These are phyloP conservation scores for Blastocladiella emersonii DNA, from an alignment of 371 early-diverging fungal genomes.

Conservation along the genomic window DNA sequence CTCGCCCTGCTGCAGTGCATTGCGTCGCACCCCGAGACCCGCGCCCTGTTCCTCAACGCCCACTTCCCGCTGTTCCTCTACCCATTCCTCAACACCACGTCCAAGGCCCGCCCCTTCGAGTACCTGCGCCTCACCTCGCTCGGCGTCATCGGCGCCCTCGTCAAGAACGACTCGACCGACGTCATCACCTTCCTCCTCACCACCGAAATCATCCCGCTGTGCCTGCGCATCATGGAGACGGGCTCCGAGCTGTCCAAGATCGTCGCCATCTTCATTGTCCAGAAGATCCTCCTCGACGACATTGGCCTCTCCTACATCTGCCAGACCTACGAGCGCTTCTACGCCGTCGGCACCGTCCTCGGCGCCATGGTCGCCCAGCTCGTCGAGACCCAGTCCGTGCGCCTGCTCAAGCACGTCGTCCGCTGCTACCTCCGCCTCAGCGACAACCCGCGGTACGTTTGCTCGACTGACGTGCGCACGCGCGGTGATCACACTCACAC, in stretches of 20 bases:
- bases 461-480: not conserved
- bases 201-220: constrained; percentile 96
- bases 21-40: constrained; percentile 85
- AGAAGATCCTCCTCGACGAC: constrained; percentile 87
- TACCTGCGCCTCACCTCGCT: constrained; percentile 82
- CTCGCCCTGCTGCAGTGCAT: constrained; percentile 90
- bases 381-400: constrained; percentile 66
- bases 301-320: constrained; percentile 94
- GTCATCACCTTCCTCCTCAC: constrained; percentile 87
- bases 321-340: constrained; percentile 94
- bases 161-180: constrained; percentile 91
- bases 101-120: constrained; percentile 85
- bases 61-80: constrained; percentile 95
- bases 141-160: constrained; percentile 91
- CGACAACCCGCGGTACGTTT: constrained; percentile 66
- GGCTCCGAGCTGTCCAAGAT: constrained; percentile 93
- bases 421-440: constrained; percentile 87
- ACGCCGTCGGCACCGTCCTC: constrained; percentile 89
- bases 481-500: not conserved
- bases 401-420: constrained; percentile 87
- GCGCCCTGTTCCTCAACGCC: constrained; percentile 76
- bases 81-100: constrained; percentile 95
- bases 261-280: constrained; percentile 96
- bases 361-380: constrained; percentile 87
- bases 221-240: constrained; percentile 95